Evolutionary conservation across 139 green algal species (phyloP), one percentile per base, ranked within the genome.

Genomic region (Axilococcus clingmanii): DNA sequence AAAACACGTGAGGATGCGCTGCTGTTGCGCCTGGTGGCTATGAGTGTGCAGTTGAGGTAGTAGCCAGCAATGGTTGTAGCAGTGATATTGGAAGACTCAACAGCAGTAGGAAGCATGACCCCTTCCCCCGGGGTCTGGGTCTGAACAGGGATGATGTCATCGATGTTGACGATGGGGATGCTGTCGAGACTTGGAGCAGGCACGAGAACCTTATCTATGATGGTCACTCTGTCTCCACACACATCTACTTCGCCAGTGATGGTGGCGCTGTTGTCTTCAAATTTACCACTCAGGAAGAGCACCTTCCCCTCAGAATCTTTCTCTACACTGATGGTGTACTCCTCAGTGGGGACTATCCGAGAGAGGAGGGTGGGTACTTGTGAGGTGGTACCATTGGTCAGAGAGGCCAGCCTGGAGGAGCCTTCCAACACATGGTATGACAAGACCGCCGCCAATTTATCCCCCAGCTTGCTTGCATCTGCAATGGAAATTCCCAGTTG

Each of bases 51-150:
- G 36, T 17, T 42, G 17, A n/a, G 36, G 36, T n/a, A n/a, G 36
- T 17, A 17, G 36, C 17, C 36, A 17, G 36, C 17, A 42, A 17
- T 42, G 36, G 36, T 42, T 17, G 36, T 17, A n/a, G 41, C 9
- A 32, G 9, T 12, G 30, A 28, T 17, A 29, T 20, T 7, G n/a
- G 59, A 49, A n/a, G n/a, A n/a, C 0, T 57, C 74, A 38, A 72
- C 71, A 7, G 94, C 91, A 62, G 82, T 63, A 24, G 84, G 83
- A 15, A 65, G 80, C 59, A 71, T 97, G 17, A n/a, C n/a, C n/a
- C n/a, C n/a, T n/a, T n/a, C n/a, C n/a, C n/a, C n/a, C n/a, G n/a
- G n/a, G n/a, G n/a, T n/a, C n/a, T n/a, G n/a, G n/a, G n/a, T n/a
- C n/a, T n/a, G n/a, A n/a, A n/a, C n/a, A n/a, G n/a, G n/a, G n/a